These are phyloP conservation scores for Anthoceros angustus DNA, from an alignment of 225 moss, liverwort and hornwort genomes.

Conservation along the genomic window DNA sequence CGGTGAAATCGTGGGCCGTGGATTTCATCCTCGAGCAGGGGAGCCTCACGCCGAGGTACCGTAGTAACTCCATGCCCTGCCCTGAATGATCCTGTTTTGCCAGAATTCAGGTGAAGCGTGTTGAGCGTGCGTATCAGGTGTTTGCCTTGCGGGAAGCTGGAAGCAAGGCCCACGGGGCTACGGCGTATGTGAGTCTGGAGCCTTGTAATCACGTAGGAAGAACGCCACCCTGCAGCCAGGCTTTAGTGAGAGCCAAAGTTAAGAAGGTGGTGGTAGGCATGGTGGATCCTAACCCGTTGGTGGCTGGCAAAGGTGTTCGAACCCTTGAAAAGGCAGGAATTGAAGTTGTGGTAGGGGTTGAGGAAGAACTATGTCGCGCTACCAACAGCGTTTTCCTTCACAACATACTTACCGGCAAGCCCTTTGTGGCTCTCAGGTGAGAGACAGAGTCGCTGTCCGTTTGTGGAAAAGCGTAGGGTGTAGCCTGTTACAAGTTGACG, in stretches of 20 bases:
- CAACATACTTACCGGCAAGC: conserved; percentile 49
- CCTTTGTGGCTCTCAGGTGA: conserved; percentile 77
- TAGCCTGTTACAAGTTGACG: not conserved
- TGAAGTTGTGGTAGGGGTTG: conserved; percentile 76
- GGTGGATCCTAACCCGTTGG: conserved; percentile 76
- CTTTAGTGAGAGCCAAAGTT: conserved; percentile 60
- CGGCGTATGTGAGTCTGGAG: conserved; percentile 87
- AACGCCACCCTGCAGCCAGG: conserved; percentile 88
- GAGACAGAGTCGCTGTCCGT: conserved; percentile 6
- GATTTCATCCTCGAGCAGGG: conserved; percentile 93
- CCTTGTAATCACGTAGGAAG: conserved; percentile 90
- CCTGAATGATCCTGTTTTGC: not conserved
- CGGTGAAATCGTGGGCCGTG: conserved; percentile 57
- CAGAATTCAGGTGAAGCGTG: no score
- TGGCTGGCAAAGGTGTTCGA: conserved; percentile 66
- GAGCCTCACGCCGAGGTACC: conserved; percentile 91
- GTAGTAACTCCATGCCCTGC: not conserved
- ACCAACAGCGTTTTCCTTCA: conserved; percentile 73
- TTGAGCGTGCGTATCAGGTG: conserved; percentile 29
- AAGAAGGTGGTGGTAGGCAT: conserved; percentile 76
- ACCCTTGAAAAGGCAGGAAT: conserved; percentile 61
- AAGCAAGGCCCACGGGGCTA: conserved; percentile 50
- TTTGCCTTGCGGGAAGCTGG: conserved; percentile 94
- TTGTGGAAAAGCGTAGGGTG: not conserved
- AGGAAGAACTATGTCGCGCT: conserved; percentile 55